A percentile compares a stretch with the other conserved stretches of the same genome.
Evolutionary conservation across 305 asterid genomes (phyloP).

Genomic region (Solanum hybrid): DNA sequence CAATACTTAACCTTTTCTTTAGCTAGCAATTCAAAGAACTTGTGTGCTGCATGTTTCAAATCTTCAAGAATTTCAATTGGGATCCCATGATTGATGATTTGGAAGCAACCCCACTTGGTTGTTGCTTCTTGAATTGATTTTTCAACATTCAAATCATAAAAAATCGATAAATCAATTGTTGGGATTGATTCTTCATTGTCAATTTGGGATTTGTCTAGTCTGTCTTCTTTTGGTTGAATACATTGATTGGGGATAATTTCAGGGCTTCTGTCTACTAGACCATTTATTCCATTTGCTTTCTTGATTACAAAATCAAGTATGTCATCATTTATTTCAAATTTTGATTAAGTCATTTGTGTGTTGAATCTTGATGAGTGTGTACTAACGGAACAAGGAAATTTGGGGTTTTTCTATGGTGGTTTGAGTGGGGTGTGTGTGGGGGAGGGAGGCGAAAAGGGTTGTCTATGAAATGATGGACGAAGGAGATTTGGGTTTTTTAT

Average conservation of each 20-base stretch:
- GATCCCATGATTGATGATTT: conserved; percentile 38
- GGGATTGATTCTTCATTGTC: conserved; percentile 20
- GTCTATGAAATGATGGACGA: background rate
- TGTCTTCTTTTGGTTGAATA: conserved; percentile 27
- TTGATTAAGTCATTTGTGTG: background rate
- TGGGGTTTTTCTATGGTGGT: background rate
- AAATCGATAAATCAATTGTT: conserved; percentile 21
- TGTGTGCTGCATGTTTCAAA: conserved; percentile 21
- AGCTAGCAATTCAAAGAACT: conserved; percentile 28
- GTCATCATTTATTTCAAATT: background rate
- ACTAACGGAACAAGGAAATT: background rate
- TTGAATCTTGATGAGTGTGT: background rate
- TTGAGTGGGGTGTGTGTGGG: background rate
- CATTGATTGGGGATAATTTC: conserved; percentile 15
- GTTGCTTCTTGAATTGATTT: conserved; percentile 31
- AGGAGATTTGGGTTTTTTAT: background rate
- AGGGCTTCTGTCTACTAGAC: conserved; percentile 21
- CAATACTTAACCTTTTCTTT: conserved; percentile 29
- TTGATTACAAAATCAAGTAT: conserved; percentile 22
- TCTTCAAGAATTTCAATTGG: conserved; percentile 29
- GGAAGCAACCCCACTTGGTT: conserved; percentile 35
- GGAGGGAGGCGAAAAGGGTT: background rate
- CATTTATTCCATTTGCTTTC: conserved; percentile 23
- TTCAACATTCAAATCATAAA: conserved; percentile 15
- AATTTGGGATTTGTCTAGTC: conserved; percentile 10